These are phyloP conservation scores for Hawksworthiomyces lignivorus DNA, from an alignment of 2,329 filamentous ascomycete species.

Conservation along the genomic window DNA sequence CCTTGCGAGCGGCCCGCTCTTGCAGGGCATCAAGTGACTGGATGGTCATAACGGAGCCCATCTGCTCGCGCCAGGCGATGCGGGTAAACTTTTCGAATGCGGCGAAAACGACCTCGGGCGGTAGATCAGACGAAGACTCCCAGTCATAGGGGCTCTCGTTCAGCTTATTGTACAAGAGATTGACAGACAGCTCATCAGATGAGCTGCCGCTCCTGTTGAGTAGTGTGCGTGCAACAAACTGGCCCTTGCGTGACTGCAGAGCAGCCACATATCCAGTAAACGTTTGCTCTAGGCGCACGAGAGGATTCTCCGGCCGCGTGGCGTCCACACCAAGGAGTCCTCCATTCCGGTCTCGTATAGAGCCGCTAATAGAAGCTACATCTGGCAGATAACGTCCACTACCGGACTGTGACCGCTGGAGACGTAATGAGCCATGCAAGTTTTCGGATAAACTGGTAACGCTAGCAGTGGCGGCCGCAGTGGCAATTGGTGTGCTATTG, in stretches of 20 bases:
- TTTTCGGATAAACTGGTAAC: conserved; percentile 24
- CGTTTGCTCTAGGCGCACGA: conserved; percentile 73
- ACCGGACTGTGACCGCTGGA: conserved; percentile 9
- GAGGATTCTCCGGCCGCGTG: conserved; percentile 52
- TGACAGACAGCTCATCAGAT: conserved; percentile 73
- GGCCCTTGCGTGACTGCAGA: conserved; percentile 76
- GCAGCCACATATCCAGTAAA: conserved; percentile 77
- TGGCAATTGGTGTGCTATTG: background rate
- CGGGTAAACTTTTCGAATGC: conserved; percentile 90
- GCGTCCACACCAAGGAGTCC: conserved; percentile 39
- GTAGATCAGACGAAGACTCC: conserved; percentile 64
- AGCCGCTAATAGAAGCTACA: conserved; percentile 43
- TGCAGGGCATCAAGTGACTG: conserved; percentile 69
- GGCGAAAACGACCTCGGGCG: conserved; percentile 78
- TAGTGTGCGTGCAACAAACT: conserved; percentile 71
- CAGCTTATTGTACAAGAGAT: conserved; percentile 83
- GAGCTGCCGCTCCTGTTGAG: conserved; percentile 50
- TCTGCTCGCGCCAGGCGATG: conserved; percentile 80
- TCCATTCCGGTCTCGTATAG: conserved; percentile 39
- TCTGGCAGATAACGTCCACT: conserved; percentile 33
- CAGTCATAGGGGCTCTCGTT: conserved; percentile 76
- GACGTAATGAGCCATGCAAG: conserved; percentile 14
- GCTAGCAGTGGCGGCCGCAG: background rate
- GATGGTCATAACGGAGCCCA: conserved; percentile 74
- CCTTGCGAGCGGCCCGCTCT: conserved; percentile 53